Conservation (phyloP, 1,139 yeast species). For the Saccharomyces hybrid region DNA sequence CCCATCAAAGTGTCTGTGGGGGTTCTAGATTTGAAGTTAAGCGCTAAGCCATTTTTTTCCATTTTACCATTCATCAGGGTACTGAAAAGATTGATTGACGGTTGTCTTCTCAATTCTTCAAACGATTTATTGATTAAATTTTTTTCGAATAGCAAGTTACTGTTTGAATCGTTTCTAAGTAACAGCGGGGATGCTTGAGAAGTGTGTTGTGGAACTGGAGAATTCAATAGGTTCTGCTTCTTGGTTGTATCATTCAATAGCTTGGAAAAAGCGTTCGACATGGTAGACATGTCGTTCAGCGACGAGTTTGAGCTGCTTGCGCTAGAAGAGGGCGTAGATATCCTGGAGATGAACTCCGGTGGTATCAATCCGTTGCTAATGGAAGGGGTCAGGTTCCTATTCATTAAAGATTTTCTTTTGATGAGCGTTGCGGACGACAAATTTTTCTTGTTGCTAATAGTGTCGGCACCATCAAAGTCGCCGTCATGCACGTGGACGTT, state of each 20-base stretch:
- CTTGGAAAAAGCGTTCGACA: slow-evolving; percentile 7
- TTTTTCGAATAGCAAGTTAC: slow-evolving; percentile 19
- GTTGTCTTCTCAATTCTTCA: slow-evolving; percentile 22
- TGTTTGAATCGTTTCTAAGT: neutral
- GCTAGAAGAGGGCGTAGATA: slow-evolving; percentile 30
- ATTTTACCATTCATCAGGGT: slow-evolving; percentile 15
- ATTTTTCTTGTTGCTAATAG: slow-evolving; percentile 7
- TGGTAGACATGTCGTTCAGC: slow-evolving; percentile 11
- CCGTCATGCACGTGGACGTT: slow-evolving; percentile 32
- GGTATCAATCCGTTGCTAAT: slow-evolving; percentile 25
- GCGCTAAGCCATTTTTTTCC: slow-evolving; percentile 17
- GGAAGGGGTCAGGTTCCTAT: neutral
- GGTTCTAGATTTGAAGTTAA: slow-evolving; percentile 17
- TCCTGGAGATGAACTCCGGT: slow-evolving; percentile 30
- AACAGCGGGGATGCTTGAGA: slow-evolving; percentile 1
- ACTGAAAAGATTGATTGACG: slow-evolving; percentile 14
- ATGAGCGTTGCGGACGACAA: slow-evolving; percentile 1
- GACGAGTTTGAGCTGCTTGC: slow-evolving; percentile 28
- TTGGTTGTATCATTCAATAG: slow-evolving; percentile 3
- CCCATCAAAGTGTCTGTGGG: neutral
- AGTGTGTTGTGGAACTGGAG: slow-evolving; percentile 16
- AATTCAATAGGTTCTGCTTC: slow-evolving; percentile 8
- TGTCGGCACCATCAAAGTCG: slow-evolving; percentile 20
- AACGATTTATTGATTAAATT: slow-evolving; percentile 26
- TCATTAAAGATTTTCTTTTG: slow-evolving; percentile 12